These are phyloP conservation scores for Myxozyma mucilagina DNA, from an alignment of 805 yeast genomes.

Conservation along the genomic window DNA sequence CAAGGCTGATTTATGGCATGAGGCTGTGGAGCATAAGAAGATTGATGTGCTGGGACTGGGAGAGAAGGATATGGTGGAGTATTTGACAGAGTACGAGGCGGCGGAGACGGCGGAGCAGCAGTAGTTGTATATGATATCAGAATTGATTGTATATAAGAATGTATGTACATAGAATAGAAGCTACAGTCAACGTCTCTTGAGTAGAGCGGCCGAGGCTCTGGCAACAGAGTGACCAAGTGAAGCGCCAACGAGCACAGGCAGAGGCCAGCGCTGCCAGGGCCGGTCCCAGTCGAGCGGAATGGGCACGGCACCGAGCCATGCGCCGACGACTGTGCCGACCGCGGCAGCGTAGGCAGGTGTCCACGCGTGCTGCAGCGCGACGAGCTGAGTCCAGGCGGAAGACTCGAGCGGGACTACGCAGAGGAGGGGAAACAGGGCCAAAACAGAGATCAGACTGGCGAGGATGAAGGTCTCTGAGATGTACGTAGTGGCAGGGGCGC, in stretches of 20 bases:
- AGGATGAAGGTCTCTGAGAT: slow-evolving; percentile 58
- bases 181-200: not conserved
- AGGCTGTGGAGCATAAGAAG: slow-evolving; percentile 16
- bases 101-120: not conserved
- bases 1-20: slow-evolving; percentile 17
- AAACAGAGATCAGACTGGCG: slow-evolving; percentile 59
- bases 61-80: slow-evolving; percentile 7
- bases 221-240: slow-evolving; percentile 74
- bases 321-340: slow-evolving; percentile 57
- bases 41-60: slow-evolving; percentile 17
- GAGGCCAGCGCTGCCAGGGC: slow-evolving; percentile 96
- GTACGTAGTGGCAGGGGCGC: slow-evolving; percentile 70
- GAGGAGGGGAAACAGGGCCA: slow-evolving; percentile 66
- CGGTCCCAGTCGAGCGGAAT: slow-evolving; percentile 98
- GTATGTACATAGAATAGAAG: too few relatives aligned
- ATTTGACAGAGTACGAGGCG: not conserved
- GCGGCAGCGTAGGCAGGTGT: slow-evolving; percentile 44
- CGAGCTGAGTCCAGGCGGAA: slow-evolving; percentile 45
- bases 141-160: not conserved
- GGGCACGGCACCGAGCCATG: slow-evolving; percentile 92
- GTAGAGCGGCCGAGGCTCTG: slow-evolving; percentile 41
- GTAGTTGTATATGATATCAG: not conserved
- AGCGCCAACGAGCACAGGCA: slow-evolving; percentile 77
- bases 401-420: slow-evolving; percentile 54
- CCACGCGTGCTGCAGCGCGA: slow-evolving; percentile 38